Evolutionary conservation across 2,329 filamentous ascomycete genomes (phyloP).

Genomic region (Aspergillus sp.): DNA sequence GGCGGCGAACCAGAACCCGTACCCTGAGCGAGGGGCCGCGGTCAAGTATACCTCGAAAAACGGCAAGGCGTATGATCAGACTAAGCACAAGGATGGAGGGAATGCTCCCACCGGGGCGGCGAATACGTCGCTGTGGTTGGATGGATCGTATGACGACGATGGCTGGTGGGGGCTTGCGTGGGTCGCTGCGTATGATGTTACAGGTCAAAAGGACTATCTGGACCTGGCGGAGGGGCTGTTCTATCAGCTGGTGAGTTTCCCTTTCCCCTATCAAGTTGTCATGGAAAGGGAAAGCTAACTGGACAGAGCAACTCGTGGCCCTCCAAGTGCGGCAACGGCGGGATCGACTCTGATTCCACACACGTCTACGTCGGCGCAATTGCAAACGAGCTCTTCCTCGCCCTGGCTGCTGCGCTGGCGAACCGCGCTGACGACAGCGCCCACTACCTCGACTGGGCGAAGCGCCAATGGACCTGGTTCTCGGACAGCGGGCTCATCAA

Average conservation of each 20-base stretch:
- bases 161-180: constrained; percentile 56
- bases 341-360: constrained; percentile 51
- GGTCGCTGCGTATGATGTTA: constrained; percentile 57
- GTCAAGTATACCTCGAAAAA: not conserved
- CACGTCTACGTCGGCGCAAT: constrained; percentile 54
- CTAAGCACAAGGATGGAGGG: not conserved
- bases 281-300: not conserved
- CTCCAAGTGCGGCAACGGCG: constrained; percentile 44
- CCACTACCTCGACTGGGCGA: constrained; percentile 48
- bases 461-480: constrained; percentile 55
- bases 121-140: constrained; percentile 26
- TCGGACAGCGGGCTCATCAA: constrained; percentile 49
- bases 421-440: constrained; percentile 44
- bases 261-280: not conserved
- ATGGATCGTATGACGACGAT: constrained; percentile 52
- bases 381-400: constrained; percentile 58
- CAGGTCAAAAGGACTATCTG: constrained; percentile 46
- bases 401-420: constrained; percentile 55
- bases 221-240: constrained; percentile 52
- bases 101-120: not conserved
- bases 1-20: not conserved
- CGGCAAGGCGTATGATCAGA: not conserved
- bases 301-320: constrained; percentile 39
- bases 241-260: constrained; percentile 38
- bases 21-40: not conserved